Conservation (phyloP, 129 eudicot genomes). For the Logfia minima region DNA sequence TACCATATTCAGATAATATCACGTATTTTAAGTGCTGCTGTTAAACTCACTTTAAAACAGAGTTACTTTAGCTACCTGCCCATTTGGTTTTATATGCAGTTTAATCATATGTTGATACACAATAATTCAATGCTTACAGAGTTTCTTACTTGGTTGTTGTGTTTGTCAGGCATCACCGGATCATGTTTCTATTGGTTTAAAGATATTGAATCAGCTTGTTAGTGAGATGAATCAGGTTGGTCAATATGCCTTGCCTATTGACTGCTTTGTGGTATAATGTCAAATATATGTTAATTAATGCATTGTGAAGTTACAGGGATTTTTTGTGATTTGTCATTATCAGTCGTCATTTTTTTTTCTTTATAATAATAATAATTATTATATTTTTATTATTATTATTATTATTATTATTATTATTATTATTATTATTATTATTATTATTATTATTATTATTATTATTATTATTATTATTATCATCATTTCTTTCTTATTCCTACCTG, state of each 20-base stretch:
- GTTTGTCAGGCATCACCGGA: slow-evolving; percentile 69
- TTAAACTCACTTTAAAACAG: not conserved
- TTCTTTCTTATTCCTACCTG: not conserved
- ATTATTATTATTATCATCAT: no score
- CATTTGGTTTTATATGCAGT: not conserved
- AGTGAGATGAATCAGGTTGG: slow-evolving; percentile 98
- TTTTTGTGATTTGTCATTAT: not conserved
- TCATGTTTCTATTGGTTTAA: slow-evolving; percentile 88
- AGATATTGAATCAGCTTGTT: slow-evolving; percentile 95
- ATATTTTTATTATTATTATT: no score
- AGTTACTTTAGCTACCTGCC: not conserved
- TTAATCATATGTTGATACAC: slow-evolving; percentile 20
- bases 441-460: no score
- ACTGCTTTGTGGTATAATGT: not conserved
- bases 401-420: no score
- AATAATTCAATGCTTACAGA: not conserved
- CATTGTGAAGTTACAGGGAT: not conserved
- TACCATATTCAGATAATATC: not conserved
- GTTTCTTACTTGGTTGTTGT: slow-evolving; percentile 34
- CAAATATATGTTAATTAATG: not conserved
- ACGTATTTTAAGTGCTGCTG: not conserved
- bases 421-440: no score
- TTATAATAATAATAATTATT: no score
- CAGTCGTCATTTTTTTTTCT: not conserved
- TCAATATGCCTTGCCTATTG: slow-evolving; percentile 9